phyloP scores from a whole-genome alignment of 2,329 filamentous ascomycete species.

The Colletotrichum falcatum region DNA sequence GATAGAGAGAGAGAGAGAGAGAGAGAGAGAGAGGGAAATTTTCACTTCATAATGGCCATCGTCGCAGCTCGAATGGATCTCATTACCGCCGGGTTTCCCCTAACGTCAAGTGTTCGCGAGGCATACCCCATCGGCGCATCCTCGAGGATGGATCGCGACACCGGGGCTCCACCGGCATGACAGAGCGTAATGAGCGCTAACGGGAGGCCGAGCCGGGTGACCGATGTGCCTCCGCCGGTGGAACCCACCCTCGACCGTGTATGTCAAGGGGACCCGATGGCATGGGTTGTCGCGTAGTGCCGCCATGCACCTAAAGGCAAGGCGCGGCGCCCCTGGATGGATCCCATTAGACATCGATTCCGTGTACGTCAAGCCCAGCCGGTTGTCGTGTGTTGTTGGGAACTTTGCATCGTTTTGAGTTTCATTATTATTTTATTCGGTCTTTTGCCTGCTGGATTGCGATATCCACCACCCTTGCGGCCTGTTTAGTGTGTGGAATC shows the following conservation, averaged over 20 bases:
- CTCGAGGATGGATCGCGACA: constrained; percentile 23
- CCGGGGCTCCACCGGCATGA: constrained; percentile 33
- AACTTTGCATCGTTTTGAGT: constrained; percentile 24
- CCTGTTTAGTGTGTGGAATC: constrained; percentile 9
- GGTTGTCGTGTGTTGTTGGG: constrained; percentile 34
- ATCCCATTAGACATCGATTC: constrained; percentile 42
- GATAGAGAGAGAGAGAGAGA: too few species aligned
- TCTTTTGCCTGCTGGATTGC: constrained; percentile 25
- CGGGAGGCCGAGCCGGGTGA: constrained; percentile 39
- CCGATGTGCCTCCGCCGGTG: constrained; percentile 36
- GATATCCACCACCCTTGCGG: constrained; percentile 27
- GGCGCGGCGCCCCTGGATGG: constrained; percentile 40
- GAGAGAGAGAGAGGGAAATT: constrained; percentile 35
- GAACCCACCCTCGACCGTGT: constrained; percentile 39
- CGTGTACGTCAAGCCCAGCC: constrained; percentile 42
- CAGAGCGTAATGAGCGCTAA: constrained; percentile 34
- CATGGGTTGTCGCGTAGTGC: constrained; percentile 37
- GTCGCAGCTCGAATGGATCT: constrained; percentile 38
- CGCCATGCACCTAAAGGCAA: constrained; percentile 41
- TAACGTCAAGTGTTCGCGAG: constrained; percentile 42
- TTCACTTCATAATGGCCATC: constrained; percentile 36
- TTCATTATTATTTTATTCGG: constrained; percentile 29
- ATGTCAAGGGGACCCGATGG: constrained; percentile 41
- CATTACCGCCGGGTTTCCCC: constrained; percentile 39
- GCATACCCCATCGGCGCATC: constrained; percentile 27